Evolutionary conservation across 768 basidiomycete genomes (phyloP), one percentile per base, ranked within the genome.

Genomic region (Astraeus odoratus): DNA sequence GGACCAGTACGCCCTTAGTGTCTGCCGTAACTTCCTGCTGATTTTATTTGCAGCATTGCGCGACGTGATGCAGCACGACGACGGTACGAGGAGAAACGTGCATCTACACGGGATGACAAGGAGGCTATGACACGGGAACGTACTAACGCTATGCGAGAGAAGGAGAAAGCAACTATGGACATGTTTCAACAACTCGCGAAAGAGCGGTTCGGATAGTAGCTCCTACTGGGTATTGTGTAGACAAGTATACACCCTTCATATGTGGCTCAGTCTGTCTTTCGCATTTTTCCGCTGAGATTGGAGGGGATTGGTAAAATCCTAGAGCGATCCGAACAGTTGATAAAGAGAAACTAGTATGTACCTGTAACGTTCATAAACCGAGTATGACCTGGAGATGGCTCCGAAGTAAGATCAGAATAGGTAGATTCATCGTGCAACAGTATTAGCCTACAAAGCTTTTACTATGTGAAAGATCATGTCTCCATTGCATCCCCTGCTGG

Each of bases 141-240:
- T 44, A 71, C 75, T 0, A 69, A 56, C 19, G 80, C 76, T 5
- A 69, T 80, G 47, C 80, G 76, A 54, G 81, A 85, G 57, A 93
- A 88, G 58, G 92, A 96, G 56, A 82, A 81, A 61, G 86, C 81
- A 15, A 96, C 91, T 0, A 97, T 97, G 90, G 90, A 90, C 46
- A 94, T 93, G 91, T 92, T 96, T 65, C 87, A 87, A 65, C 80
- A 84, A 52, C 67, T 95, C 59, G 93, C 92, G n/a, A 91, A 86
- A 61, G 75, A 86, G 57, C 71, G 86, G 45, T 95, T 88, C 54
- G 91, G 90, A 24, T 90, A 63, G 75, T 33, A 9, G 22, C 9
- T 20, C 3, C 5, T 5, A 31, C n/a, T 31, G 12, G 10, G 12
- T 31, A 13, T 31, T 31, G 4, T 12, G 30, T 31, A 7, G 6